These are phyloP conservation scores for Phytomonas serpens DNA, from an alignment of 208 protist species.

Conservation along the genomic window DNA sequence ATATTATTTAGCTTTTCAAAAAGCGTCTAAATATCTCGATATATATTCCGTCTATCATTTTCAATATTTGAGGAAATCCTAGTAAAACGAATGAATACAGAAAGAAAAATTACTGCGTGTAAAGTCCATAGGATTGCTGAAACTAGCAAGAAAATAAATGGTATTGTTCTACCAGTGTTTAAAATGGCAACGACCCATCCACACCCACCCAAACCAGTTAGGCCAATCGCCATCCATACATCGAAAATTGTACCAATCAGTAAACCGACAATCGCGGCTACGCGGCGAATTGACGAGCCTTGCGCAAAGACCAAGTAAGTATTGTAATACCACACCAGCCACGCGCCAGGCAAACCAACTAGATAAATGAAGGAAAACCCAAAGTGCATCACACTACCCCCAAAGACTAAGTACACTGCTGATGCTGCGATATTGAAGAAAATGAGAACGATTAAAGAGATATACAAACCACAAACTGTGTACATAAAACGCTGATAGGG, in stretches of 20 bases:
- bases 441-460: conserved; percentile 55
- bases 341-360: conserved; percentile 69
- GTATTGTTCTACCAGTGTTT: neutral
- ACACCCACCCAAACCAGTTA: conserved; percentile 57
- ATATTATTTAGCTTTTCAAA: neutral
- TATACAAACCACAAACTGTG: conserved; percentile 57
- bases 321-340: conserved; percentile 82
- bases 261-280: conserved; percentile 53
- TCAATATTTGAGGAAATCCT: neutral
- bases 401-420: conserved; percentile 40
- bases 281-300: conserved; percentile 27
- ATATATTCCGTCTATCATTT: neutral
- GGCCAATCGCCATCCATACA: conserved; percentile 74
- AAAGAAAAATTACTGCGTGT: conserved; percentile 39
- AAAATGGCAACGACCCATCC: conserved; percentile 62
- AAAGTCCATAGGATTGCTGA: conserved; percentile 57
- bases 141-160: conserved; percentile 46
- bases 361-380: conserved; percentile 81
- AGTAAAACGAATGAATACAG: conserved; percentile 43
- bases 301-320: conserved; percentile 43
- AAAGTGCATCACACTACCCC: conserved; percentile 51
- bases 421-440: conserved; percentile 69
- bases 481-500: conserved; percentile 77
- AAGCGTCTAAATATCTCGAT: neutral
- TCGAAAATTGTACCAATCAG: conserved; percentile 57